phyloP scores from a whole-genome alignment of 2,329 filamentous ascomycete species.

The Pseudogymnoascus sp. region DNA sequence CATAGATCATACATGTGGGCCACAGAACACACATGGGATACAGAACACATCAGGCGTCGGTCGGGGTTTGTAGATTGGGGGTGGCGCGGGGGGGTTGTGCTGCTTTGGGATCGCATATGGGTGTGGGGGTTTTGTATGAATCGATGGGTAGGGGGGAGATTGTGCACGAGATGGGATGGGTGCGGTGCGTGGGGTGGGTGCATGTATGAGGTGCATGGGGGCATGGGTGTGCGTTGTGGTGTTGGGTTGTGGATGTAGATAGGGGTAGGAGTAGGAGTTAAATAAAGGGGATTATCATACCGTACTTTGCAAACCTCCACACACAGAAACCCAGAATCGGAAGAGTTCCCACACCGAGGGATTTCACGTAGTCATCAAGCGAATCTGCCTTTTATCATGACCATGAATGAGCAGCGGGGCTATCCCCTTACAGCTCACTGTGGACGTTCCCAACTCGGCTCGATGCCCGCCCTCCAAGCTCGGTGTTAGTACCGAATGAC shows the following conservation, averaged over 20 bases:
- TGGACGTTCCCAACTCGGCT: no score
- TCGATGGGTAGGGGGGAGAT: neutral
- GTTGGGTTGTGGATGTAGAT: neutral
- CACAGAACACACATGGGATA: neutral
- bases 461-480: no score
- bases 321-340: no score
- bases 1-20: neutral
- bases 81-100: neutral
- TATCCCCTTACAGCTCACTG: no score
- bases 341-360: no score
- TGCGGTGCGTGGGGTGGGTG: no score
- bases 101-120: neutral
- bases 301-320: no score
- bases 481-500: no score
- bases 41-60: neutral
- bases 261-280: neutral
- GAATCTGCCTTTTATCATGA: no score
- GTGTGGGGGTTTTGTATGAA: neutral
- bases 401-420: no score
- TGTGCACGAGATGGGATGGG: neutral
- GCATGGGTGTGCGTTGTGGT: neutral
- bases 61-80: neutral
- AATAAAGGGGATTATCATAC: neutral
- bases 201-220: neutral
- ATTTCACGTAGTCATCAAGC: no score